Conservation (phyloP, 306 rosid species). For the Acacia melanoxylon region DNA sequence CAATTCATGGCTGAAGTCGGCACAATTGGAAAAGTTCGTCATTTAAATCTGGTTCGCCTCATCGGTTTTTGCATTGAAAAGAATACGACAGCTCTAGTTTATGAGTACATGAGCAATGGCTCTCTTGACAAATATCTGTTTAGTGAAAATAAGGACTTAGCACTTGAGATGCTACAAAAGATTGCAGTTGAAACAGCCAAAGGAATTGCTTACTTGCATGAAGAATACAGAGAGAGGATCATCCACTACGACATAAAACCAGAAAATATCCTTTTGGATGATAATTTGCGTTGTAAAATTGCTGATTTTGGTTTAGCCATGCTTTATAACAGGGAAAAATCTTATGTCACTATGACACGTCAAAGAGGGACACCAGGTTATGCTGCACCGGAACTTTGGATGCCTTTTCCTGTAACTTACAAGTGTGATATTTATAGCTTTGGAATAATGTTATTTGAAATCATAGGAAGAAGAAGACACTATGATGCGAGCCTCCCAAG, state of each 20-base stretch:
- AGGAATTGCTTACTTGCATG: constrained; percentile 42
- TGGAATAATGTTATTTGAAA: constrained; percentile 40
- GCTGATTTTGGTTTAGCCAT: constrained; percentile 45
- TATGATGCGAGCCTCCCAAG: neutral
- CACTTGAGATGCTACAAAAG: constrained; percentile 28
- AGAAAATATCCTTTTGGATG: constrained; percentile 38
- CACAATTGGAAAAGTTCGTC: constrained; percentile 38
- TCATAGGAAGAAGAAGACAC: constrained; percentile 36
- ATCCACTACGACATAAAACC: constrained; percentile 48
- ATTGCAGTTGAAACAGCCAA: constrained; percentile 37
- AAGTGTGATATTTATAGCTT: constrained; percentile 51
- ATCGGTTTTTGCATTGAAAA: constrained; percentile 38
- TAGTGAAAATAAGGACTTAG: constrained; percentile 9
- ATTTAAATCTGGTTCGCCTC: constrained; percentile 42
- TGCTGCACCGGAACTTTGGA: constrained; percentile 44
- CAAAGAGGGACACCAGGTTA: constrained; percentile 47
- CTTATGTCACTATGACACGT: constrained; percentile 33
- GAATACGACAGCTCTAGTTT: constrained; percentile 37
- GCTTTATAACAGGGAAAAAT: constrained; percentile 34
- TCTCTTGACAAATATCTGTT: constrained; percentile 36
- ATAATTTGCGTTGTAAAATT: constrained; percentile 27
- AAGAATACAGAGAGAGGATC: constrained; percentile 39
- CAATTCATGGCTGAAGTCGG: constrained; percentile 48
- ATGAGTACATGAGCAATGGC: constrained; percentile 35
- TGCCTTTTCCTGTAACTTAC: constrained; percentile 37